Percentiles rank a stretch among this genome's conserved stretches.
Evolutionary conservation across 2,329 filamentous ascomycete genomes (phyloP).

Genomic region (Clathrospora elynae): DNA sequence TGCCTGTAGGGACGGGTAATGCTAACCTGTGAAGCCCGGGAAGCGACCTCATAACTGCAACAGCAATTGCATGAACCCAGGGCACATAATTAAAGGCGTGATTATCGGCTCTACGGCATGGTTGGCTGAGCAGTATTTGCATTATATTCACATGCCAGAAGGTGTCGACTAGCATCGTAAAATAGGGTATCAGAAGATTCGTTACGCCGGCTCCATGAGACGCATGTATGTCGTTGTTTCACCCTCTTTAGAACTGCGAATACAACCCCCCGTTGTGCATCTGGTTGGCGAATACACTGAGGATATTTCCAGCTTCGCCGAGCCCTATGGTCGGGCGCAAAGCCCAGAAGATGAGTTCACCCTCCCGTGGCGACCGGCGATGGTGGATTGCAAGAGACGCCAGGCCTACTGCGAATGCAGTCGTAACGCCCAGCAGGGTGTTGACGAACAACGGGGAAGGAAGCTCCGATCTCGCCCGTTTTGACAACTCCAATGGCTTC

Average conservation of each 20-base stretch:
- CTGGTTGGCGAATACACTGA: slow-evolving; percentile 37
- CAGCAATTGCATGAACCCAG: too few relatives aligned
- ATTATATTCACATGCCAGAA: background rate
- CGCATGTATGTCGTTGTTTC: background rate
- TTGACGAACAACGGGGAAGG: slow-evolving; percentile 38
- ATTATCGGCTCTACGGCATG: background rate
- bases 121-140: background rate
- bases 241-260: slow-evolving; percentile 13
- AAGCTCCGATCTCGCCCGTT: slow-evolving; percentile 27
- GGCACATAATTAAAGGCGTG: background rate
- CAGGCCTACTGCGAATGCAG: slow-evolving; percentile 30
- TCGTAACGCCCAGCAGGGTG: slow-evolving; percentile 28
- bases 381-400: slow-evolving; percentile 40
- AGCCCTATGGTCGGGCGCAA: slow-evolving; percentile 31
- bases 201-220: background rate
- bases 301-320: slow-evolving; percentile 42
- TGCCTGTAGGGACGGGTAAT: too few relatives aligned
- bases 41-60: too few relatives aligned
- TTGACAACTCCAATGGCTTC: slow-evolving; percentile 12
- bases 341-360: slow-evolving; percentile 44
- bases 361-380: slow-evolving; percentile 40
- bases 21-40: too few relatives aligned
- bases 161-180: background rate
- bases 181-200: slow-evolving; percentile 5
- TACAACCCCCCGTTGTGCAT: slow-evolving; percentile 23